Evolutionary conservation across 2,329 filamentous ascomycete species (phyloP), one percentile per base, ranked within the genome.

Genomic region (Calonectria naviculata): DNA sequence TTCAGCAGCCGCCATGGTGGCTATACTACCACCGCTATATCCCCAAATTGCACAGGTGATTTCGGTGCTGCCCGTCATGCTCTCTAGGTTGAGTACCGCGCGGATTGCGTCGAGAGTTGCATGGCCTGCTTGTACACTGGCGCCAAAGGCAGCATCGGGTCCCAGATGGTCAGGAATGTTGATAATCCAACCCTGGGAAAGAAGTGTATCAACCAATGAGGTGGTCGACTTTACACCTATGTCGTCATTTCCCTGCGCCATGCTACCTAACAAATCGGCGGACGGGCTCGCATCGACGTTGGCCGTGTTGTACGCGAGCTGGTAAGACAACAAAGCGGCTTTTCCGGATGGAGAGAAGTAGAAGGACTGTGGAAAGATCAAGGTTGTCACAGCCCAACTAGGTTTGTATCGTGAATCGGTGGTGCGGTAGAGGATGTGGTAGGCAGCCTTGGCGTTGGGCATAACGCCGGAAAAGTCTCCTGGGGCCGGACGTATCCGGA

Each of bases 101-200:
- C 84, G 82, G 3, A 86, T 68, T 2, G 81, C 80, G 68, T 87
- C 83, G 29, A 87, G 77, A 9, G 83, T 84, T 0, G 83, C 82
- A 61, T 87, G 81, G 0, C 84, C 86, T 5, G 80, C 80, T 36
- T 82, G 80, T 1, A 80, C 76, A 26, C 83, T 84, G 1, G 83
- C 82, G 0, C 81, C 80, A 73, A 86, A 88, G 0, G 84, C 80
- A 7, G 86, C 84, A 4, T 73, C 74, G 0, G 84, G 83, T 0
- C 85, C 85, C 49, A 86, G 81, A 63, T 83, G 85, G 71, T 89
- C 87, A 0, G 87, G 86, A 81, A 56, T 71, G 28, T 71, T 76
- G 8, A 76, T 44, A 0, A 76, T 52, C 72, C 74, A 76, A 1
- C 74, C 74, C 0, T 68, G 38, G 0, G 64, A 68, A 8, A 76